A percentile compares a stretch with the other conserved stretches of the same genome.
Conservation (phyloP, 352 stramenopile species). For the Globisporangium ultimum region DNA sequence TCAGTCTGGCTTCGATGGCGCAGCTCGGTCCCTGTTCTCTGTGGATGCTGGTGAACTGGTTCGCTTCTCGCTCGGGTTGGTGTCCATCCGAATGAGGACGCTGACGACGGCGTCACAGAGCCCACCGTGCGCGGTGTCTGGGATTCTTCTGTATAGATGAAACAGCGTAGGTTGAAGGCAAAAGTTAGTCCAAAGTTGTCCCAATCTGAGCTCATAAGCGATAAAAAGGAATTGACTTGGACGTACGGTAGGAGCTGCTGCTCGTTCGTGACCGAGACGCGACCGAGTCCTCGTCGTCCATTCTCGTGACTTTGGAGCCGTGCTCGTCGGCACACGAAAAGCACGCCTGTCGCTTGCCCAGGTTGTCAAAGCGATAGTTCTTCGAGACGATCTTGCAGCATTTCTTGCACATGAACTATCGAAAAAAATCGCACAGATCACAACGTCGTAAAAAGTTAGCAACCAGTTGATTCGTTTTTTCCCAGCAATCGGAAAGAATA, state of each 20-base stretch:
- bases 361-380: conserved; percentile 51
- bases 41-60: conserved; percentile 10
- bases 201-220: background rate
- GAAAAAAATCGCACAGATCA: conserved; percentile 9
- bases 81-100: background rate
- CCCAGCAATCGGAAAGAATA: background rate
- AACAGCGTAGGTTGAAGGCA: background rate
- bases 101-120: conserved; percentile 1
- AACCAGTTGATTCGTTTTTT: background rate
- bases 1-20: conserved; percentile 11
- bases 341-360: conserved; percentile 39
- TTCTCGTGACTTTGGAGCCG: conserved; percentile 22
- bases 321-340: conserved; percentile 57
- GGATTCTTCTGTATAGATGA: conserved; percentile 1
- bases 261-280: conserved; percentile 8
- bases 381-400: conserved; percentile 53
- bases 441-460: conserved; percentile 3
- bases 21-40: conserved; percentile 14
- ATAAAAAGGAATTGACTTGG: background rate
- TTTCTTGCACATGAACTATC: conserved; percentile 69
- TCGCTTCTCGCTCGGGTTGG: conserved; percentile 4
- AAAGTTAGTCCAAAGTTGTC: no score
- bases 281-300: conserved; percentile 16
- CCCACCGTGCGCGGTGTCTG: conserved; percentile 7
- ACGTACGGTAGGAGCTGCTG: conserved; percentile 12